Evolutionary conservation across 2,329 filamentous ascomycete species (phyloP), one percentile per base, ranked within the genome.

Genomic region (Aspergillus sp.): DNA sequence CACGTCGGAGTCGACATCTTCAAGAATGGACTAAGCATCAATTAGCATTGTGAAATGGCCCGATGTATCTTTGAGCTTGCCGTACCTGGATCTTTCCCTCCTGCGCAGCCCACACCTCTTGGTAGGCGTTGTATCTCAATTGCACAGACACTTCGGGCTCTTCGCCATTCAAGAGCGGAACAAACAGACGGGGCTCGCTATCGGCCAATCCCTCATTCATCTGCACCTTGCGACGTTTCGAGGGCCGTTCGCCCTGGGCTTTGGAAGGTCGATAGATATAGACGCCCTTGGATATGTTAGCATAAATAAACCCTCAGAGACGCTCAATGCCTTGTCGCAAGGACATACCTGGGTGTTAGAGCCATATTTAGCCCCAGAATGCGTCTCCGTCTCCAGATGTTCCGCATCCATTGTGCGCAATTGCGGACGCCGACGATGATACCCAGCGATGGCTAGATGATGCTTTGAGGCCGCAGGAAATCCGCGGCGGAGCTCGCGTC

Each of bases 211-310:
- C 36, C 4, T 47, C 50, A 6, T 56, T 73, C 49, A 74, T 78
- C 0, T 76, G 75, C 7, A 82, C 72, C 63, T 79, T 84, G 50
- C 83, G 78, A 52, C 80, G 76, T 66, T 88, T 88, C 33, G 77
- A 64, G 24, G 83, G 79, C 36, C 80, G 76, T 45, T 73, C 69
- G 24, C 55, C 60, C 42, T 60, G 53, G 38, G 55, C 14, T 54
- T 66, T 71, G 47, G 54, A 72, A 52, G 83, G 79, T 53, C 79
- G 76, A 67, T 86, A 87, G 57, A 87, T 72, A 66, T 84, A 87
- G 51, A 83, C 82, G 44, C 79, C 79, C 84, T 87, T 64, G 45
- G 24, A 53, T 38, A 48, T 42, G 44, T 68, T 57, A 66, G 60
- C 51, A 36, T 51, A 9, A 20, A 42, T 9, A 30, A 30, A 30